Evolutionary conservation across 148 eudicot genomes (phyloP).

Genomic region (Rhododendron molle): DNA sequence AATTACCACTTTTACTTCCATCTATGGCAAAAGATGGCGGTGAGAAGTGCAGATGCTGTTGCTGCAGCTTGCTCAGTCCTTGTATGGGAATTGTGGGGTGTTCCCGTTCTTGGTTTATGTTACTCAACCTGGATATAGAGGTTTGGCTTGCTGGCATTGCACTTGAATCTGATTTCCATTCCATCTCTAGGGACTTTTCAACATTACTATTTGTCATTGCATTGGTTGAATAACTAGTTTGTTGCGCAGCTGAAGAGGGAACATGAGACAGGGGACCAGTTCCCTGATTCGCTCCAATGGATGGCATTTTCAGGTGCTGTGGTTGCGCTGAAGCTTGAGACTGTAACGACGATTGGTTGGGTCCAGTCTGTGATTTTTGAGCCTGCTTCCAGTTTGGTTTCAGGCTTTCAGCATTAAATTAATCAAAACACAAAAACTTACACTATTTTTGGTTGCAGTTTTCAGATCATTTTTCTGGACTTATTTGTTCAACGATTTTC

Average conservation of each 20-base stretch:
- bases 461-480: background rate
- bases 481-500: background rate
- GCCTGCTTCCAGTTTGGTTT: conserved; percentile 26
- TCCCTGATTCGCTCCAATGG: conserved; percentile 31
- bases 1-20: conserved; percentile 45
- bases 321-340: conserved; percentile 45
- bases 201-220: conserved; percentile 34
- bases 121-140: conserved; percentile 23
- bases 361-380: conserved; percentile 32
- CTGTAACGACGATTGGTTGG: conserved; percentile 35
- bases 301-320: conserved; percentile 28
- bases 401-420: conserved; percentile 15
- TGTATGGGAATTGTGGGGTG: conserved; percentile 38
- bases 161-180: conserved; percentile 39
- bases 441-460: background rate
- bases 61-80: conserved; percentile 70
- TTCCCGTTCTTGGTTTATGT: conserved; percentile 31
- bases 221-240: conserved; percentile 32
- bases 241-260: conserved; percentile 26
- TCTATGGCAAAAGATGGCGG: conserved; percentile 60
- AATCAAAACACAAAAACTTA: conserved; percentile 1
- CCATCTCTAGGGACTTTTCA: conserved; percentile 36
- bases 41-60: conserved; percentile 68
- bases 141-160: conserved; percentile 50
- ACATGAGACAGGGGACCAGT: conserved; percentile 35